phyloP scores from a whole-genome alignment of 768 basidiomycete genomes.

The Suillus alpinus region DNA sequence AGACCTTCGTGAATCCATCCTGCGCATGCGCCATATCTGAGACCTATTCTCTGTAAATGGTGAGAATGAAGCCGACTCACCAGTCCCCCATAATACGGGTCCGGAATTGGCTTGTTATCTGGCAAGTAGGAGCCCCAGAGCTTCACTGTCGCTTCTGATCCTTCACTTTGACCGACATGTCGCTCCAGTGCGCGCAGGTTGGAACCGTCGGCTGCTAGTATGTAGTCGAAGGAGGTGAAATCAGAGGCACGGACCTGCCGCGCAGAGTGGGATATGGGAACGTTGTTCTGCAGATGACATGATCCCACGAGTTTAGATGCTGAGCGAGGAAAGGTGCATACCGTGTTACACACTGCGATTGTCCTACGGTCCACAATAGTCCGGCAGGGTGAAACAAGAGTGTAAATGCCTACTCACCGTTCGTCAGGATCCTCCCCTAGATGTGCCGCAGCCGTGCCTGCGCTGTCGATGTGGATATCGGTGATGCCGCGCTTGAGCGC shows the following conservation, averaged over 20 bases:
- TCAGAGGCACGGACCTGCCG: conserved; percentile 66
- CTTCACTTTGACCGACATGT: conserved; percentile 6
- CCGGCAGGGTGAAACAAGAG: neutral
- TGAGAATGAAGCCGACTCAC: conserved; percentile 37
- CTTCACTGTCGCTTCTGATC: conserved; percentile 57
- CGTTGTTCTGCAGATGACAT: conserved; percentile 50
- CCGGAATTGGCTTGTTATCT: conserved; percentile 67
- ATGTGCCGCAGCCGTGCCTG: conserved; percentile 85
- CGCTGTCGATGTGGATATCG: conserved; percentile 74
- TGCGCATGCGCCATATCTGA: conserved; percentile 23
- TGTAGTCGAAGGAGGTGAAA: conserved; percentile 75
- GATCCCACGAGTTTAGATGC: neutral
- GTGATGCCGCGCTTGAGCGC: conserved; percentile 60
- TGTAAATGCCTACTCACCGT: conserved; percentile 43
- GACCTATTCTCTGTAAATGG: neutral
- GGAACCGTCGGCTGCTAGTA: conserved; percentile 79
- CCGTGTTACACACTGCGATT: conserved; percentile 68
- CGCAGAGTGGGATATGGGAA: conserved; percentile 68
- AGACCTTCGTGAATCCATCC: conserved; percentile 76
- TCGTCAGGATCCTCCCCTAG: conserved; percentile 81
- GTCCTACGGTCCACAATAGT: conserved; percentile 45
- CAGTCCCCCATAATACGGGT: conserved; percentile 80
- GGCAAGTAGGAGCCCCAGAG: conserved; percentile 77
- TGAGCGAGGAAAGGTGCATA: conserved; percentile 20
- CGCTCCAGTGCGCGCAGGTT: conserved; percentile 62